phyloP scores from a whole-genome alignment of 1,284 basidiomycete species.

The Fistulina hepatica region DNA sequence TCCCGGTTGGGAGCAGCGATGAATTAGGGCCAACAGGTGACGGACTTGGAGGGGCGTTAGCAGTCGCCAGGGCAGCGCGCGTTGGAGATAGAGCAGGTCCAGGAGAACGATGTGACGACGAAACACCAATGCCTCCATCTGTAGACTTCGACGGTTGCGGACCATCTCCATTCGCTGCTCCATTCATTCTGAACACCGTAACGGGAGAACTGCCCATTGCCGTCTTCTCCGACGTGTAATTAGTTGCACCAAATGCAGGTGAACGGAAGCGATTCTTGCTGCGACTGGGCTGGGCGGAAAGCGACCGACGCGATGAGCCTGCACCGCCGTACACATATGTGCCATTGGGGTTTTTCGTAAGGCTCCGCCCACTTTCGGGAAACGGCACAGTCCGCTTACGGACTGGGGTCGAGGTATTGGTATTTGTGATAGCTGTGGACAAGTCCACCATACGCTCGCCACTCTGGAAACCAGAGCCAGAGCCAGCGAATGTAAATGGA shows the following conservation, averaged over 20 bases:
- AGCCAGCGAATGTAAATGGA: too few relatives aligned
- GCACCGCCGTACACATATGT: conserved; percentile 56
- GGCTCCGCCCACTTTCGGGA: too few relatives aligned
- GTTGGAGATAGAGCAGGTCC: conserved; percentile 16
- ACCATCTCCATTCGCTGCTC: conserved; percentile 24
- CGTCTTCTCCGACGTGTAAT: conserved; percentile 29
- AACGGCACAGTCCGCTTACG: too few relatives aligned
- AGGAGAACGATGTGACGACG: conserved; percentile 14
- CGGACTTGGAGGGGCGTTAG: conserved; percentile 11
- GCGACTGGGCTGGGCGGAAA: too few relatives aligned
- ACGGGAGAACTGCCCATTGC: conserved; percentile 21
- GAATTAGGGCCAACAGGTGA: conserved; percentile 1
- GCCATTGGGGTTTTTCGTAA: conserved; percentile 63
- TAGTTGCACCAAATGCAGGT: conserved; percentile 49
- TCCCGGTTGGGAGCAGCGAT: conserved; percentile 1
- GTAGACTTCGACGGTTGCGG: conserved; percentile 26
- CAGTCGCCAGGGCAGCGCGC: conserved; percentile 10
- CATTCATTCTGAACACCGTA: too few relatives aligned
- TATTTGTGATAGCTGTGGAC: too few relatives aligned
- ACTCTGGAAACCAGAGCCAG: too few relatives aligned
- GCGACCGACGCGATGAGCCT: conserved; percentile 51
- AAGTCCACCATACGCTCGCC: too few relatives aligned
- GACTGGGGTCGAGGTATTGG: too few relatives aligned
- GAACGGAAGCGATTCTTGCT: conserved; percentile 54
- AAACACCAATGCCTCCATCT: too few relatives aligned